Evolutionary conservation across 2,329 filamentous ascomycete genomes (phyloP).

Genomic region (Phyllosticta citrichinensis): DNA sequence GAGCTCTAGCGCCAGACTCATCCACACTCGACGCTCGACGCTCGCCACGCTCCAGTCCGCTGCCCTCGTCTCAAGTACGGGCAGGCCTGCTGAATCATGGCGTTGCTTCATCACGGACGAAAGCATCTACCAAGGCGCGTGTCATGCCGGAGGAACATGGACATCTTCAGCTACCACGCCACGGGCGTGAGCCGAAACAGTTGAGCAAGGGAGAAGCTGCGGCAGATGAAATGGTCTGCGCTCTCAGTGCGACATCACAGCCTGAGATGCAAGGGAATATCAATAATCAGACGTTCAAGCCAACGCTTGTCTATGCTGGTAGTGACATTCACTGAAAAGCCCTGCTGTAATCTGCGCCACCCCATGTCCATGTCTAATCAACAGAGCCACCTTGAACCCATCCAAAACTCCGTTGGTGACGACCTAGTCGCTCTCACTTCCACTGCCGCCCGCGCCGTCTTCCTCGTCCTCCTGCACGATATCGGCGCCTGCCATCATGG

Average conservation of each 20-base stretch:
- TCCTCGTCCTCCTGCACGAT: constrained; percentile 40
- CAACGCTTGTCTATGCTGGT: neutral
- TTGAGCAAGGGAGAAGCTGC: neutral
- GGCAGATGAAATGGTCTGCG: neutral
- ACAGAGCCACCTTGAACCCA: neutral
- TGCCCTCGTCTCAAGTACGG: too few species aligned
- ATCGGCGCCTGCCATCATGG: constrained; percentile 38
- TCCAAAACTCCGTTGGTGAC: neutral
- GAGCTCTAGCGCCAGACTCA: too few species aligned
- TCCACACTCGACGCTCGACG: too few species aligned
- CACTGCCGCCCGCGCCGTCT: constrained; percentile 35
- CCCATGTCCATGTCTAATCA: neutral
- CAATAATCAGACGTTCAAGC: neutral
- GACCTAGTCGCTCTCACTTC: constrained; percentile 35
- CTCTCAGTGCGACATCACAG: neutral
- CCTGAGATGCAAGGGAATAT: neutral
- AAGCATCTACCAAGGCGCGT: too few species aligned
- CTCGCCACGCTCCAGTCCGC: too few species aligned
- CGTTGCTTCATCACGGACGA: too few species aligned
- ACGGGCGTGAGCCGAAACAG: neutral
- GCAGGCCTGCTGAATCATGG: too few species aligned
- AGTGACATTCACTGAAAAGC: neutral
- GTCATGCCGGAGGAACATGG: neutral
- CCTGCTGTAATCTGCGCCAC: neutral
- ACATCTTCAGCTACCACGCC: neutral